phyloP scores from a whole-genome alignment of 2,329 filamentous ascomycete genomes.

The Aureobasidium leucospermi region DNA sequence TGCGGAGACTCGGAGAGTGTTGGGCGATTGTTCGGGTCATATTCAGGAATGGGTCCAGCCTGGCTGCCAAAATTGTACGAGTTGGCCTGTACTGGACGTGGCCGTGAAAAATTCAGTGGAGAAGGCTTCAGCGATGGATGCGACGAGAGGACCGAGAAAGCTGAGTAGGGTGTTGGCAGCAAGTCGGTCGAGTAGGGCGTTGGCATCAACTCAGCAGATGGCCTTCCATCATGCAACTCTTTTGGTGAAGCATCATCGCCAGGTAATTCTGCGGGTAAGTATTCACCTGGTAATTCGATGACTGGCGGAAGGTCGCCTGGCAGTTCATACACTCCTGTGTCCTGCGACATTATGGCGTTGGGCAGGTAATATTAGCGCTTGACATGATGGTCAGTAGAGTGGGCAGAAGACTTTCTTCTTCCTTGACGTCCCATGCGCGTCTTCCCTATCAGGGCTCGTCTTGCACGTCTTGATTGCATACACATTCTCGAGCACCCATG shows the following conservation, averaged over 20 bases:
- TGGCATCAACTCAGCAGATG: neutral
- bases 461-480: neutral
- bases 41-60: neutral
- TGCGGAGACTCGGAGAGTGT: neutral
- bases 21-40: neutral
- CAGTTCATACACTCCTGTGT: neutral
- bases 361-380: neutral
- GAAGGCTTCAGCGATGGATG: constrained; percentile 15
- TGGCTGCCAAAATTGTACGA: constrained; percentile 3
- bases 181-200: neutral
- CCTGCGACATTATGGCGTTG: neutral
- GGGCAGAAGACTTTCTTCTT: neutral
- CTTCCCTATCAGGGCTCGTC: neutral
- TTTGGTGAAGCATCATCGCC: neutral
- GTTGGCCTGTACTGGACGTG: constrained; percentile 6
- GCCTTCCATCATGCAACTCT: neutral
- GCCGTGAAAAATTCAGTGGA: constrained; percentile 24
- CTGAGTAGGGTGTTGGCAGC: constrained; percentile 1
- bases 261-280: neutral
- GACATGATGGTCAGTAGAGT: neutral
- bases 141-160: neutral
- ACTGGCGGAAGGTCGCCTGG: neutral
- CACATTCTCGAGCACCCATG: neutral
- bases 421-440: neutral
- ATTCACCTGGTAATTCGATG: neutral